Evolutionary conservation across 2,329 filamentous ascomycete genomes (phyloP).

Genomic region (Fragosphaeria purpurea): DNA sequence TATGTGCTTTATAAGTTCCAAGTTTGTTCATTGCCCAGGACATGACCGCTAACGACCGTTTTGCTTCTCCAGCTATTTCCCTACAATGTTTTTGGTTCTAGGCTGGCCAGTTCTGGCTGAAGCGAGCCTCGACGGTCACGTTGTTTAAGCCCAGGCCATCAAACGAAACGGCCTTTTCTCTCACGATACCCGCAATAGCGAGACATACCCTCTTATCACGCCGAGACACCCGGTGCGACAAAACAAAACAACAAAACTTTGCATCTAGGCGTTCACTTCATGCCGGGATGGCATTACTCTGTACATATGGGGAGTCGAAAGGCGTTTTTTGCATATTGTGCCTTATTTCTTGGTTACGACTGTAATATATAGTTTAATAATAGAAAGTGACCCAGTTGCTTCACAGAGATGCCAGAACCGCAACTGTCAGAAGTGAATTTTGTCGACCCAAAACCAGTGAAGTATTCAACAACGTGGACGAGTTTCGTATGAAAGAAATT

Average conservation of each 20-base stretch:
- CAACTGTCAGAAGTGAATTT: too few species aligned
- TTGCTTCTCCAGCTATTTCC: constrained; percentile 23
- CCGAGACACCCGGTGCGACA: not conserved
- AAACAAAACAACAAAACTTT: not conserved
- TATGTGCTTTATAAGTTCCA: too few species aligned
- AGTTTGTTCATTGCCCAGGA: not conserved
- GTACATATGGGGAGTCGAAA: not conserved
- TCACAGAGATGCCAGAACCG: too few species aligned
- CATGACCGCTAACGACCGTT: not conserved
- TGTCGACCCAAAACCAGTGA: too few species aligned
- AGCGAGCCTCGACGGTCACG: constrained; percentile 18
- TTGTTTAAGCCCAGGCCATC: constrained; percentile 6
- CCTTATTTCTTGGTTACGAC: not conserved
- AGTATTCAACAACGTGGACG: too few species aligned
- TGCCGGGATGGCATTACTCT: not conserved
- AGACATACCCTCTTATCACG: too few species aligned
- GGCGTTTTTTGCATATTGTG: not conserved
- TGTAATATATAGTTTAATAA: not conserved
- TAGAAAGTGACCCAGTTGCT: not conserved
- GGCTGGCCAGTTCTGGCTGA: constrained; percentile 25
- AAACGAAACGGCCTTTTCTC: too few species aligned
- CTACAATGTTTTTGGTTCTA: constrained; percentile 22
- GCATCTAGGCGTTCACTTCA: not conserved
- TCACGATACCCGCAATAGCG: too few species aligned
- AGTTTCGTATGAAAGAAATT: too few species aligned